Evolutionary conservation across 2,329 filamentous ascomycete species (phyloP).

Genomic region (Colletotrichum siamense): DNA sequence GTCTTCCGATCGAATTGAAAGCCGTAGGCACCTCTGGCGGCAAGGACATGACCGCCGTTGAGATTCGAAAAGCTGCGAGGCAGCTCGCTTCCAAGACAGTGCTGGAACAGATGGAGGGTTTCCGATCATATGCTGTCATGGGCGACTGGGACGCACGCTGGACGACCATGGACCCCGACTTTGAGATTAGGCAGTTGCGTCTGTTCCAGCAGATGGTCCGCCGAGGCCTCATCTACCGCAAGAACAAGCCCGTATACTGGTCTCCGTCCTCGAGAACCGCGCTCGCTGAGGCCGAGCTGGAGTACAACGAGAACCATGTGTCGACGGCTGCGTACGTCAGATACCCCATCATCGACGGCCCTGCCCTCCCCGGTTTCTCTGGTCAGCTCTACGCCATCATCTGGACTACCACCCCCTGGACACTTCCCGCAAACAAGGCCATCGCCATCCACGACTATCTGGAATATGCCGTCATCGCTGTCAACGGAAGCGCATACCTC

Average conservation of each 20-base stretch:
- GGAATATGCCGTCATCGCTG: slow-evolving; percentile 72
- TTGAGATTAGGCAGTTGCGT: slow-evolving; percentile 76
- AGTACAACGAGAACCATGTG: slow-evolving; percentile 78
- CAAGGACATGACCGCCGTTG: slow-evolving; percentile 54
- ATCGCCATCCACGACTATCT: slow-evolving; percentile 82
- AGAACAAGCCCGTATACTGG: slow-evolving; percentile 87
- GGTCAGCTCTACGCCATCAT: slow-evolving; percentile 78
- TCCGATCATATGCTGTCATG: slow-evolving; percentile 79
- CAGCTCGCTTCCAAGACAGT: slow-evolving; percentile 73
- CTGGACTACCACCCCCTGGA: slow-evolving; percentile 99
- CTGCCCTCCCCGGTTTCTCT: slow-evolving; percentile 42
- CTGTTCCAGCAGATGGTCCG: slow-evolving; percentile 79
- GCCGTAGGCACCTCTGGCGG: slow-evolving; percentile 68
- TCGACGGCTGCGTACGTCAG: slow-evolving; percentile 80
- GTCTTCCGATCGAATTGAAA: slow-evolving; percentile 95
- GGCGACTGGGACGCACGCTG: slow-evolving; percentile 79
- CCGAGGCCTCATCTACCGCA: slow-evolving; percentile 76
- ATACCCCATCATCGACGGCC: slow-evolving; percentile 69
- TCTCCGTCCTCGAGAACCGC: slow-evolving; percentile 80
- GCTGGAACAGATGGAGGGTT: slow-evolving; percentile 74
- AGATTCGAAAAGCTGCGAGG: slow-evolving; percentile 69
- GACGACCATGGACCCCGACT: slow-evolving; percentile 79
- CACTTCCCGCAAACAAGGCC: slow-evolving; percentile 87
- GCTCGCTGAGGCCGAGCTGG: slow-evolving; percentile 82
- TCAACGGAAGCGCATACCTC: slow-evolving; percentile 65